phyloP scores from a whole-genome alignment of 257 asterid species.

The Mitragyna speciosa region DNA sequence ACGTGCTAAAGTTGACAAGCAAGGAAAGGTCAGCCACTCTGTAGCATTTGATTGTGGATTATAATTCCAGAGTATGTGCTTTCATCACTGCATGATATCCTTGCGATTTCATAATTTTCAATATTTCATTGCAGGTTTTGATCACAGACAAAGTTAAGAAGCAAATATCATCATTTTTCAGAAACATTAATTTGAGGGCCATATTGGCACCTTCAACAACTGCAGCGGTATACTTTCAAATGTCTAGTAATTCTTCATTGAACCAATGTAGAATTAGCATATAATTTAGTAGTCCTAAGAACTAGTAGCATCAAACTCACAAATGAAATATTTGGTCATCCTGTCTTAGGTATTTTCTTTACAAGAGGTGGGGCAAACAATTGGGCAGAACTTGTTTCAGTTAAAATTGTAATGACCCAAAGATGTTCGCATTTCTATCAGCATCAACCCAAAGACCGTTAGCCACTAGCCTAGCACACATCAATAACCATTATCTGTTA shows the following conservation, averaged over 20 bases:
- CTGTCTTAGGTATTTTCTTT: background rate
- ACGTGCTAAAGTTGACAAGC: background rate
- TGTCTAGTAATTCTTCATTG: background rate
- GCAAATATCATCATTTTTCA: background rate
- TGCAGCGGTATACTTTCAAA: constrained; percentile 15
- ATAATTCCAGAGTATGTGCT: background rate
- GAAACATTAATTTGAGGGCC: constrained; percentile 19
- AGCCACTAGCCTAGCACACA: background rate
- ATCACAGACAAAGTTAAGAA: background rate
- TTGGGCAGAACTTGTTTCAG: background rate
- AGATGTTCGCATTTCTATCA: background rate
- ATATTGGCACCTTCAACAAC: constrained; percentile 25
- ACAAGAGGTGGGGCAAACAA: background rate
- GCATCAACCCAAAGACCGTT: background rate
- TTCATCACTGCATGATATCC: background rate
- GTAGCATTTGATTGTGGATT: background rate
- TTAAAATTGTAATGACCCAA: background rate
- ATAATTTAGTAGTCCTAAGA: background rate
- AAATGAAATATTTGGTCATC: background rate
- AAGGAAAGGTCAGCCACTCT: background rate
- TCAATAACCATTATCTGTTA: background rate
- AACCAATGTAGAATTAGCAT: background rate
- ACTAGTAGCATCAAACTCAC: background rate
- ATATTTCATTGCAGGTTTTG: background rate
- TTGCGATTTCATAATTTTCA: background rate